A percentile compares a stretch with the other conserved stretches of the same genome.
Evolutionary conservation across 2,329 filamentous ascomycete genomes (phyloP).

Genomic region (Colletotrichum spaethianum): DNA sequence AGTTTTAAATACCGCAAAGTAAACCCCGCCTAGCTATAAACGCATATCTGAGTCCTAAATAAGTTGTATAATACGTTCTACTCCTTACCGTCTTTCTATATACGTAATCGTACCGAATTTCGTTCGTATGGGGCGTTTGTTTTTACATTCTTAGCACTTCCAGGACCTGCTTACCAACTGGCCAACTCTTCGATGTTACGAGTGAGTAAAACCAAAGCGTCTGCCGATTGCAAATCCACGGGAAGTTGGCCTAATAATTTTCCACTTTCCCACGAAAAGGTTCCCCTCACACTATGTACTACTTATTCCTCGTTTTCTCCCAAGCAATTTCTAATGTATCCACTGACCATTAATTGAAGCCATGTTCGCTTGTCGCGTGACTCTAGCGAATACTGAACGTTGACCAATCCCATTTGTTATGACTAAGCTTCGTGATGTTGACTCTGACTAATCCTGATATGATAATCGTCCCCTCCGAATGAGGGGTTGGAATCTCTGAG

Average conservation of each 20-base stretch:
- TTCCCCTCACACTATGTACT: no score
- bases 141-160: no score
- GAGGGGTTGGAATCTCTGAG: not conserved
- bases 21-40: not conserved
- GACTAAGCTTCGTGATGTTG: not conserved
- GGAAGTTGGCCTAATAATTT: not conserved
- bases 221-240: not conserved
- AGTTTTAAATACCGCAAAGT: not conserved
- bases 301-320: not conserved
- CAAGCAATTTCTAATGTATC: not conserved
- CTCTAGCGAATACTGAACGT: not conserved
- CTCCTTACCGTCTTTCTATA: not conserved
- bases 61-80: no score
- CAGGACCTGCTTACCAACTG: no score
- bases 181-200: no score
- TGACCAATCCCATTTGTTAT: not conserved
- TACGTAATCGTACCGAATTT: no score
- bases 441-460: not conserved
- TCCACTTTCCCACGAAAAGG: not conserved
- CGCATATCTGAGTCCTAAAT: not conserved
- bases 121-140: no score
- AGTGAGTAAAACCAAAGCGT: no score
- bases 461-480: not conserved
- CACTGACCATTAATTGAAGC: not conserved
- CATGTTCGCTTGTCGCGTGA: not conserved